A percentile compares a stretch with the other conserved stretches of the same genome.
Evolutionary conservation across 495 filamentous ascomycete genomes (phyloP).

Genomic region (Xylona heveae): DNA sequence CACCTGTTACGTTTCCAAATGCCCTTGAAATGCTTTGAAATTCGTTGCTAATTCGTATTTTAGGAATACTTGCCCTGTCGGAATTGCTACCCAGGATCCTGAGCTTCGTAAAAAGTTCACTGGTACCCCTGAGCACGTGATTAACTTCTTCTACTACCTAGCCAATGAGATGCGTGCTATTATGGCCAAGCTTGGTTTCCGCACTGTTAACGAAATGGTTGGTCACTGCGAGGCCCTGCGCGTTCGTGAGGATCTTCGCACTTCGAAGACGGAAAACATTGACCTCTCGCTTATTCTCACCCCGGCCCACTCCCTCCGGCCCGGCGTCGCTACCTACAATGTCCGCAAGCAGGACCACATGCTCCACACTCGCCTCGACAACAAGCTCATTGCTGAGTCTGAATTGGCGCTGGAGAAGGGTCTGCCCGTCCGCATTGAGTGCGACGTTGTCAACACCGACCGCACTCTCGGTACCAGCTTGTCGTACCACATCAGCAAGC

Average conservation of each 20-base stretch:
- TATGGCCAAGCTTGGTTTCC: constrained; percentile 91
- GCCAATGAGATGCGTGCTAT: constrained; percentile 95
- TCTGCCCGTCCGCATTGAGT: constrained; percentile 84
- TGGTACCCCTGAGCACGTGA: constrained; percentile 90
- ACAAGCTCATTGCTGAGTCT: constrained; percentile 95
- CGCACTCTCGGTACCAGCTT: constrained; percentile 85
- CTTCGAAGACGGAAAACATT: constrained; percentile 77
- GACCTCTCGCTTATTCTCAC: constrained; percentile 93
- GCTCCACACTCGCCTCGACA: constrained; percentile 86
- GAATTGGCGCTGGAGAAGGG: constrained; percentile 95
- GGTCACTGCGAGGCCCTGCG: constrained; percentile 76
- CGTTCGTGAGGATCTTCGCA: constrained; percentile 75
- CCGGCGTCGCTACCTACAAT: constrained; percentile 95
- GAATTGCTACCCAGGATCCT: constrained; percentile 92
- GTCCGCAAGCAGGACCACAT: constrained; percentile 95
- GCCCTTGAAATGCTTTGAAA: no score
- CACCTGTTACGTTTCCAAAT: no score
- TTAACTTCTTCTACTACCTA: constrained; percentile 99
- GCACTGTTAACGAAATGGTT: constrained; percentile 97
- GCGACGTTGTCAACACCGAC: constrained; percentile 96
- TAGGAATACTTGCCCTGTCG: constrained; percentile 84
- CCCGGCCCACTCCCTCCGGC: constrained; percentile 85
- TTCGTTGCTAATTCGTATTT: constrained; percentile 9
- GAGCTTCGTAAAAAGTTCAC: constrained; percentile 89
- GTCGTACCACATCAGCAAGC: constrained; percentile 89